Evolutionary conservation across 257 asterid species (phyloP), one percentile per base, ranked within the genome.

Genomic region (Haberlea rhodopensis): DNA sequence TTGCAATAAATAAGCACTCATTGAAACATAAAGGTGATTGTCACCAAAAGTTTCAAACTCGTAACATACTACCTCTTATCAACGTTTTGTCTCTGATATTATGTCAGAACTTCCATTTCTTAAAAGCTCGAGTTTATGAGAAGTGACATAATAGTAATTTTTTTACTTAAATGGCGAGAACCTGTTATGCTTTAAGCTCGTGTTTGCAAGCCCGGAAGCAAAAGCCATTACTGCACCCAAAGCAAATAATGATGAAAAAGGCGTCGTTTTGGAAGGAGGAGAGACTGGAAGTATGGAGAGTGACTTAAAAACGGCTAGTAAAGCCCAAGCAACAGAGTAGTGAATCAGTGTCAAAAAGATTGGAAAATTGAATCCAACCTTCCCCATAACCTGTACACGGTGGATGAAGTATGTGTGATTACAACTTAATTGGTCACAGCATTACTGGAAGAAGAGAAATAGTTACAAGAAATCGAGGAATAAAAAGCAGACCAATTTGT

Each of bases 211-310:
- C 20, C 97, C 97, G 15, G 94, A 81, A 63, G 97, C 84, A 62
- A 90, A 83, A 69, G 97, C 83, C 97, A 88, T 88, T 27, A 90
- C 94, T n/a, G 80, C 89, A 0, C 97, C 96, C 78, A 90, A 73
- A 27, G 87, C 76, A 66, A 88, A 88, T 18, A 88, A 60, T 6
- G 96, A 84, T 19, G 95, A 86, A 72, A 74, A 86, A 2, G 96
- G 96, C 0, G 97, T 90, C 3, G 95, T 27, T 70, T 69, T 81
- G 13, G 95, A 75, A 4, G 97, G 94, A 43, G 97, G 96, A 10
- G 94, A 40, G 18, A 80, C 81, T 3, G 97, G 96, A 40, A 90
- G 89, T 75, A 88, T 19, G 3, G 89, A 75, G 25, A 86, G 53
- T 0, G 84, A 66, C 87, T 79, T 88, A 80, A 91, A 84, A 32